Evolutionary conservation across 2,329 filamentous ascomycete species (phyloP), one percentile per base, ranked within the genome.

Genomic region (Monosporascus sp.): DNA sequence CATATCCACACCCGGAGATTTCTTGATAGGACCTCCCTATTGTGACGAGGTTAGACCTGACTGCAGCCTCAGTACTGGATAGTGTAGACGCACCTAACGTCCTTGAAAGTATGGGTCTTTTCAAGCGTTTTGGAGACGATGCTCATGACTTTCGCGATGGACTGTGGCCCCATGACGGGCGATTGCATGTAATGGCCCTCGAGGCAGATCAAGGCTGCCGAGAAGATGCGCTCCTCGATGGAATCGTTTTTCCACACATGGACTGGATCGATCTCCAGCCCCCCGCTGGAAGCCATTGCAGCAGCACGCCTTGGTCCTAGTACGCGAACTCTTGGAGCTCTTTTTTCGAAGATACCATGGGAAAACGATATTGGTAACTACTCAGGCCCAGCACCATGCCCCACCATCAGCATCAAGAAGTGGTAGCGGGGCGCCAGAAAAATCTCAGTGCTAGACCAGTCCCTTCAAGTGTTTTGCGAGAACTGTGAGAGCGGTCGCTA

Each of bases 1-100:
- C 82, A 84, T 60, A 86, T 79, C 84, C 84, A 87, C 53, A 86
- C 80, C 56, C 80, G 78, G 28, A 87, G 78, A 59, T 86, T 87
- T 55, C 78, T 78, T 5, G 82, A 82, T 40, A 87, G 69, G 3
- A 76, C 74, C 65, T 86, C 83, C 59, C 81, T 85, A 55, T 15
- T 22, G 28, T 22, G 50, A 37, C 5, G 9, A 28, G 15, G 14
- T 53, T 44, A 54, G 47, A 35, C 20, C 47, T 35, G 35, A 37
- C 17, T 40, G 7, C 15, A 37, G n/a, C 28, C 5, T 38, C 22
- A 17, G 17, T 15, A 53, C 55, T 37, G 54, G 49, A 14, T 37
- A 40, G 22, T 11, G 5, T 44, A 24, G 31, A 24, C 74, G 59
- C 67, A 85, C 80, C 83, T 76, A 37, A 84, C 80, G 55, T 84